A percentile compares a stretch with the other conserved stretches of the same genome.
Conservation (phyloP, 768 basidiomycete species). For the Lentinus brumalis region DNA sequence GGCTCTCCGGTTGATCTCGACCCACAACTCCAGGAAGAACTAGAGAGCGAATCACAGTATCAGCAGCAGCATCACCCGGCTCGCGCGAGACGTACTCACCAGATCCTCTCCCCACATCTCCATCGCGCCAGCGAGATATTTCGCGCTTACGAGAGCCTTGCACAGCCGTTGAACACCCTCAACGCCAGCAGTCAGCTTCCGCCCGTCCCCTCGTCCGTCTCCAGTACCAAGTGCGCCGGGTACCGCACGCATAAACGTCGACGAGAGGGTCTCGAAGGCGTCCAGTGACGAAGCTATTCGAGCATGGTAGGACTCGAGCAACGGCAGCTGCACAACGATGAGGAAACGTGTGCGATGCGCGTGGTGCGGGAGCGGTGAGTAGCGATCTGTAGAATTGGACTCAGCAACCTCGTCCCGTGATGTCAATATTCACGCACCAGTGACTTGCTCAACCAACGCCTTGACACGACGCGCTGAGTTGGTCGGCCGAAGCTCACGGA, state of each 20-base stretch:
- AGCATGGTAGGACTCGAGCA: slow-evolving; percentile 74
- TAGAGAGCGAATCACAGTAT: slow-evolving; percentile 32
- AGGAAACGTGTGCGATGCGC: slow-evolving; percentile 83
- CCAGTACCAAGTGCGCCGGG: slow-evolving; percentile 81
- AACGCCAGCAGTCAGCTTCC: slow-evolving; percentile 76
- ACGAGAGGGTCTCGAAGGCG: slow-evolving; percentile 91
- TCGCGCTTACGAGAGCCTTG: slow-evolving; percentile 83
- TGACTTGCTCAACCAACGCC: slow-evolving; percentile 88
- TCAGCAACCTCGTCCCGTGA: not conserved
- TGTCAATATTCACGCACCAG: slow-evolving; percentile 50
- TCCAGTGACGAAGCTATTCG: slow-evolving; percentile 86
- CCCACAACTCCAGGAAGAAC: slow-evolving; percentile 94
- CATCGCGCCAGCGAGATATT: slow-evolving; percentile 70
- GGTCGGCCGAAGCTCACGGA: slow-evolving; percentile 63
- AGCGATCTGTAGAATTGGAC: slow-evolving; percentile 65
- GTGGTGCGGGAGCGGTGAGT: slow-evolving; percentile 81
- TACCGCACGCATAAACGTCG: slow-evolving; percentile 84
- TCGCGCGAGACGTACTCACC: slow-evolving; percentile 47
- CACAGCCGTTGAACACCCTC: slow-evolving; percentile 83
- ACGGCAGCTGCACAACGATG: slow-evolving; percentile 78
- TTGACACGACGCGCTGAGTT: slow-evolving; percentile 83
- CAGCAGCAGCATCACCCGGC: not conserved
- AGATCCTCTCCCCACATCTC: slow-evolving; percentile 87
- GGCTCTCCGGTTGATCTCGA: slow-evolving; percentile 67
- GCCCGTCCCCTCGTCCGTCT: slow-evolving; percentile 43